Evolutionary conservation across 805 yeast genomes (phyloP), one percentile per base, ranked within the genome.

Genomic region (Yueomyces sinensis): DNA sequence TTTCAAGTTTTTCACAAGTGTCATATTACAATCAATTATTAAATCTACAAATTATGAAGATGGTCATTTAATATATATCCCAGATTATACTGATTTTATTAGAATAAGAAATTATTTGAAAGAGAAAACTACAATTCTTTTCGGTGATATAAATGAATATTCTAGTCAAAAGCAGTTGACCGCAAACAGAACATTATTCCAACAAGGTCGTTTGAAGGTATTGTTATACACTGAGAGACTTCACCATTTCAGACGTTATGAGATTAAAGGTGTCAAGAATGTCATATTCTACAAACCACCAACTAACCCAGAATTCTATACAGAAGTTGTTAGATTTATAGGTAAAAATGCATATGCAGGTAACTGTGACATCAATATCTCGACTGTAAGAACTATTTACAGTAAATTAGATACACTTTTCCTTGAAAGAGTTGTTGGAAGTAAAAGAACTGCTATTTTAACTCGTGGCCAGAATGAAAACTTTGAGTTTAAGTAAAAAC

Each of bases 141-240:
- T 79, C 51, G 81, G 74, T 13, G 73, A 79, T 28, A 64, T 83
- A 31, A 84, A 87, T 52, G 98, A 91, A 58, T 91, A 91, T 58
- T 68, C 93, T 2, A 57, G 72, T 1, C 80, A 74, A 42, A 65
- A 80, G n/a, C 77, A 80, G 37, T 54, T 83, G 24, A 72, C 84
- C 1, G 66, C 83, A 32, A 72, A 76, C 15, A 68, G 97, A 43
- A 68, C 82, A 6, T 59, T 68, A 27, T 91, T 91, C 51, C 72
- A 69, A 23, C 66, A 72, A 29, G 72, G 74, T 2, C 68, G 76
- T 37, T 61, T 64, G 22, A 77, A 81, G 47, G 67, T 89, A 19
- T 54, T 91, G 62, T 58, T 91, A n/a, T 89, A 89, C 58, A 82
- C 96, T 0, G 97, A 89, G 49, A 77, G 98, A 66, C 63, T 89